Conservation (phyloP, 495 filamentous ascomycete genomes). For the Recurvomyces mirabilis region DNA sequence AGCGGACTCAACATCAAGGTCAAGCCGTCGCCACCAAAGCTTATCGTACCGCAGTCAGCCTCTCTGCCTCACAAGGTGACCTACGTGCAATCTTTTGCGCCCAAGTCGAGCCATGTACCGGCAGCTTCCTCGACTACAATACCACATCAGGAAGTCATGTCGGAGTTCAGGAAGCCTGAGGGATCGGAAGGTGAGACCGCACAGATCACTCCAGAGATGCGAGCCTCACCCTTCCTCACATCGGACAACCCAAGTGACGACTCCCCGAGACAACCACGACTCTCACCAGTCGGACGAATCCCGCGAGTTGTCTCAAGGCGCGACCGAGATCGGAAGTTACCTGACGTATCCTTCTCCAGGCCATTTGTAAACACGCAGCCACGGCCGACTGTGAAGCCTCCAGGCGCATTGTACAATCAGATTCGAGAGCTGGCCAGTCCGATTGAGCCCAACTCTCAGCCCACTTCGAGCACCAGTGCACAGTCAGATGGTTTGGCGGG, state of each 20-base stretch:
- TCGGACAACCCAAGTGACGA: conserved; percentile 26
- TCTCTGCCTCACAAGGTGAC: no score
- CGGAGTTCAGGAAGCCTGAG: background rate
- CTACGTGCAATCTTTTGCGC: no score
- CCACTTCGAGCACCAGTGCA: conserved; percentile 18
- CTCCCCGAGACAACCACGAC: conserved; percentile 28
- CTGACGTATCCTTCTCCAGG: conserved; percentile 74
- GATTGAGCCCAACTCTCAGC: conserved; percentile 13
- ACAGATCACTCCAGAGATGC: conserved; percentile 18
- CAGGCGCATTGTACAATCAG: conserved; percentile 21
- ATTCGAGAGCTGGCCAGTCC: conserved; percentile 22
- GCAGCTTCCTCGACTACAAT: conserved; percentile 1
- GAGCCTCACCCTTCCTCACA: conserved; percentile 24
- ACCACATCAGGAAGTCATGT: background rate
- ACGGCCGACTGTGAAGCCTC: conserved; percentile 32
- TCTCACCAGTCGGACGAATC: conserved; percentile 82
- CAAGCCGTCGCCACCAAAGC: conserved; percentile 5
- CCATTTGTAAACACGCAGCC: conserved; percentile 49
- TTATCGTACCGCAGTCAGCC: no score
- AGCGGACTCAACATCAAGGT: background rate
- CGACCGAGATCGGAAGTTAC: conserved; percentile 55
- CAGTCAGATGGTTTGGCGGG: conserved; percentile 7
- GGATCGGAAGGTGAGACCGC: background rate
- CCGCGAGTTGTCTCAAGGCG: conserved; percentile 68
- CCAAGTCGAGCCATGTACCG: no score